phyloP scores from a whole-genome alignment of 352 stramenopile genomes.

The Globisporangium emineosum region DNA sequence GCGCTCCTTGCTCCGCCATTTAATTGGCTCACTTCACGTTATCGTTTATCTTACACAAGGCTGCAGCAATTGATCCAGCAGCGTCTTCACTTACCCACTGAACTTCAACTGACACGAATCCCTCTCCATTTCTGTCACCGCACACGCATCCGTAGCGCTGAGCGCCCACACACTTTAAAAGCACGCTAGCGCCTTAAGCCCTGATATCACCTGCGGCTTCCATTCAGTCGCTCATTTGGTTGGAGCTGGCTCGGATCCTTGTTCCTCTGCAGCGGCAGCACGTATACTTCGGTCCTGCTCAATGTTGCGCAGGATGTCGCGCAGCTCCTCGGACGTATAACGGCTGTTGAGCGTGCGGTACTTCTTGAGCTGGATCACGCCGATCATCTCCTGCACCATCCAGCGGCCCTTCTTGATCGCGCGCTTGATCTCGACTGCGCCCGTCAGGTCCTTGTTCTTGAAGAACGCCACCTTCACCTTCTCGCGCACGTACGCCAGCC shows the following conservation, averaged over 20 bases:
- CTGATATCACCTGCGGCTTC: not conserved
- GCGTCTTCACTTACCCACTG: not conserved
- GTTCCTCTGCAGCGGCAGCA: not conserved
- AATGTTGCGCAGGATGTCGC: slow-evolving; percentile 26
- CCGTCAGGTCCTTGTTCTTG: slow-evolving; percentile 73
- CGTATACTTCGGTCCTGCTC: slow-evolving; percentile 22
- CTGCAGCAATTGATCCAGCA: not conserved
- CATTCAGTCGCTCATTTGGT: not conserved
- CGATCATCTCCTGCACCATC: slow-evolving; percentile 95
- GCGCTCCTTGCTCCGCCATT: not conserved
- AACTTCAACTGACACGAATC: not conserved
- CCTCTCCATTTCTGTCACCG: not conserved
- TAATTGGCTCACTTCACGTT: not conserved
- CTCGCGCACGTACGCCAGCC: slow-evolving; percentile 87
- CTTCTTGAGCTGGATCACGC: slow-evolving; percentile 97
- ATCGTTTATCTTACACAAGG: not conserved
- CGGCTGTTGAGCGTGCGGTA: slow-evolving; percentile 93
- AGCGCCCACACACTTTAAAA: not conserved
- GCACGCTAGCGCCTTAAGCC: no score
- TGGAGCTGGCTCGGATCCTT: not conserved
- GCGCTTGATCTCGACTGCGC: slow-evolving; percentile 56
- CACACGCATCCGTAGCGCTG: not conserved
- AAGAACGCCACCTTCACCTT: slow-evolving; percentile 92
- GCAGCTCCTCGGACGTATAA: slow-evolving; percentile 86
- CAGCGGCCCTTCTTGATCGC: slow-evolving; percentile 92